These are phyloP conservation scores for Sugiyamaella marilandica DNA, from an alignment of 805 yeast genomes.

Conservation along the genomic window DNA sequence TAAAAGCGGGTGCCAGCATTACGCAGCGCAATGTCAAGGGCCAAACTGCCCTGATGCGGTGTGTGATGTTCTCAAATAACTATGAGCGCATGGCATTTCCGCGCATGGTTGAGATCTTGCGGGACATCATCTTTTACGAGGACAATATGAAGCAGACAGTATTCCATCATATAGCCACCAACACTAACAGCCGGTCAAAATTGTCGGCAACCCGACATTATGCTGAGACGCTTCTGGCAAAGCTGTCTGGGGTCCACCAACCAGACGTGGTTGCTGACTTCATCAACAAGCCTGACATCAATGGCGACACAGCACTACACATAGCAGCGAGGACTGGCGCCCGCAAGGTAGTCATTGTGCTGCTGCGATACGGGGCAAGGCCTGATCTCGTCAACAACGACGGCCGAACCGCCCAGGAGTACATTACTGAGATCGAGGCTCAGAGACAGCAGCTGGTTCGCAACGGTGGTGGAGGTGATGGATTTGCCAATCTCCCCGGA, in stretches of 20 bases:
- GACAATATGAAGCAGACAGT: constrained; percentile 73
- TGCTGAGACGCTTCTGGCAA: constrained; percentile 67
- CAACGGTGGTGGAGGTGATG: constrained; percentile 11
- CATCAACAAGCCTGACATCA: constrained; percentile 68
- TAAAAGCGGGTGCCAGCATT: constrained; percentile 71
- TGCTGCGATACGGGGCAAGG: constrained; percentile 46
- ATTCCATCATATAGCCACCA: constrained; percentile 76
- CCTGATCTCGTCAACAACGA: constrained; percentile 39
- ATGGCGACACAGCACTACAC: constrained; percentile 84
- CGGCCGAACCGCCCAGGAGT: constrained; percentile 38
- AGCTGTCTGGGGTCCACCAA: constrained; percentile 60
- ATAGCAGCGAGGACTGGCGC: constrained; percentile 61
- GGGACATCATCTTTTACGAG: constrained; percentile 69
- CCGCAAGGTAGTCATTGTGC: constrained; percentile 38
- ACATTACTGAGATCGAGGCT: constrained; percentile 31
- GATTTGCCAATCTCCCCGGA: constrained; percentile 7
- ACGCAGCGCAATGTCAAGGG: constrained; percentile 61
- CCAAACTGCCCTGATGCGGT: constrained; percentile 80
- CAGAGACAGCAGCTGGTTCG: constrained; percentile 18
- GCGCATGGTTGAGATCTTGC: constrained; percentile 66
- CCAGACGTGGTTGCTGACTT: constrained; percentile 46
- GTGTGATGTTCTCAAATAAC: constrained; percentile 84
- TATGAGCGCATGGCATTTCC: constrained; percentile 78
- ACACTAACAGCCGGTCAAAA: constrained; percentile 60
- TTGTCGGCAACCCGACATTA: constrained; percentile 81